Percentiles rank a stretch among this genome's conserved stretches.
Evolutionary conservation across 257 asterid genomes (phyloP).

Genomic region (Plantago major): DNA sequence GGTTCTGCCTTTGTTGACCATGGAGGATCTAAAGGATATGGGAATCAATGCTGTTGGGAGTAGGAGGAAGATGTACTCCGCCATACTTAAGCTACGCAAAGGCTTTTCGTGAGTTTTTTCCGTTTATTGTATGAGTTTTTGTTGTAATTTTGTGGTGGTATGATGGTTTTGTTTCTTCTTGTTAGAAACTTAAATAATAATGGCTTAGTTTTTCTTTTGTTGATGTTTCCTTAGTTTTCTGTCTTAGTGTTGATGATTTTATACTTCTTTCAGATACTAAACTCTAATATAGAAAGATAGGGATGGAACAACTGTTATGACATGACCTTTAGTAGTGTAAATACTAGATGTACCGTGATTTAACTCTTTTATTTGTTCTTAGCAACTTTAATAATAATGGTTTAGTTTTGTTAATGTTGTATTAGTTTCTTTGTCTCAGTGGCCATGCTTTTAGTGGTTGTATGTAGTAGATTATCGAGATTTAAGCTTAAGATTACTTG

Average conservation of each 20-base stretch:
- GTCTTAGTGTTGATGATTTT: background rate
- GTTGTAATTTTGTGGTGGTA: constrained; percentile 16
- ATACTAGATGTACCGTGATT: too few species aligned
- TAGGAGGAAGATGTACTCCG: constrained; percentile 70
- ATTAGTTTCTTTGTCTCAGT: constrained; percentile 26
- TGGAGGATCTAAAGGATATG: constrained; percentile 97
- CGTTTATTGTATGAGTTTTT: constrained; percentile 24
- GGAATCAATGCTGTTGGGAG: constrained; percentile 90
- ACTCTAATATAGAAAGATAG: too few species aligned
- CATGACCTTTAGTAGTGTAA: too few species aligned
- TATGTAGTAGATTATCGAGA: constrained; percentile 23
- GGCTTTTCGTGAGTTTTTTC: constrained; percentile 54
- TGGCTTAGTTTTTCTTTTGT: constrained; percentile 21
- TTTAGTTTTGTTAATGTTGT: constrained; percentile 25
- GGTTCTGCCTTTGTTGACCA: constrained; percentile 70
- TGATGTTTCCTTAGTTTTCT: background rate
- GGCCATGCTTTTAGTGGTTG: constrained; percentile 24
- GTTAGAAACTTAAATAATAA: constrained; percentile 35
- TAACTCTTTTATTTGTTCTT: constrained; percentile 14
- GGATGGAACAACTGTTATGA: too few species aligned
- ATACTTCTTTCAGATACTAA: background rate
- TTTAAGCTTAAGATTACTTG: constrained; percentile 8
- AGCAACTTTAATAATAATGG: constrained; percentile 35
- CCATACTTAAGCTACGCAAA: constrained; percentile 62
- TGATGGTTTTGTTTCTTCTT: constrained; percentile 17